A percentile compares a stretch with the other conserved stretches of the same genome.
phyloP scores from a whole-genome alignment of 2,329 filamentous ascomycete species.

The Colletotrichum theobromicola region DNA sequence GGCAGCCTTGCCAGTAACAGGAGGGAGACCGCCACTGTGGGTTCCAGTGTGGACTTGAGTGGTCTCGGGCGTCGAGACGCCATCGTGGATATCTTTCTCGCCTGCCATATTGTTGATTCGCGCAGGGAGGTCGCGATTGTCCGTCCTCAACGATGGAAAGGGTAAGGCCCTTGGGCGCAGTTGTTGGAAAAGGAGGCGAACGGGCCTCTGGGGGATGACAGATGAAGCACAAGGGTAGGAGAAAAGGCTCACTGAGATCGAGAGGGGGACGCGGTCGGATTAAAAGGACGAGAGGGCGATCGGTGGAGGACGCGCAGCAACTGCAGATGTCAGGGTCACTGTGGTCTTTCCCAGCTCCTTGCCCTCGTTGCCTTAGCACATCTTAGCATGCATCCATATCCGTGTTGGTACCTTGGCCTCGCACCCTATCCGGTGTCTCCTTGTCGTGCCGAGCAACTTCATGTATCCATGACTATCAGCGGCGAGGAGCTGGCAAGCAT shows the following conservation, averaged over 20 bases:
- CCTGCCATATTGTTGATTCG: neutral
- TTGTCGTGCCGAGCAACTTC: neutral
- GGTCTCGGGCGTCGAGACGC: slow-evolving; percentile 14
- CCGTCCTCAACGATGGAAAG: neutral
- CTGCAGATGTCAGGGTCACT: neutral
- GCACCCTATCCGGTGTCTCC: neutral
- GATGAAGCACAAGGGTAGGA: neutral
- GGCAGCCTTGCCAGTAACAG: neutral
- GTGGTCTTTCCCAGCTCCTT: neutral
- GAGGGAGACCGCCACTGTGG: neutral
- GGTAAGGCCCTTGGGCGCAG: neutral
- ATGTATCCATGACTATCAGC: slow-evolving; percentile 11
- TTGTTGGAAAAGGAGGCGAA: neutral
- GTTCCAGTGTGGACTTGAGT: slow-evolving; percentile 4
- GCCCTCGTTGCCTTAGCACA: neutral
- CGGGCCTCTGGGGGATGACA: neutral
- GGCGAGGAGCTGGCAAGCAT: slow-evolving; percentile 1
- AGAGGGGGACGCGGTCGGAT: slow-evolving; percentile 1
- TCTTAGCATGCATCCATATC: neutral
- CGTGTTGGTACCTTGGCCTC: neutral
- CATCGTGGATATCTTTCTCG: slow-evolving; percentile 15
- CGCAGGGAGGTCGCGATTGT: neutral
- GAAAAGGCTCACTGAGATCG: neutral
- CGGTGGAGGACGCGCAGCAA: neutral
- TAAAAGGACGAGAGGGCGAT: neutral